Conservation (phyloP, 441 rosid genomes). For the Manihot esculenta region DNA sequence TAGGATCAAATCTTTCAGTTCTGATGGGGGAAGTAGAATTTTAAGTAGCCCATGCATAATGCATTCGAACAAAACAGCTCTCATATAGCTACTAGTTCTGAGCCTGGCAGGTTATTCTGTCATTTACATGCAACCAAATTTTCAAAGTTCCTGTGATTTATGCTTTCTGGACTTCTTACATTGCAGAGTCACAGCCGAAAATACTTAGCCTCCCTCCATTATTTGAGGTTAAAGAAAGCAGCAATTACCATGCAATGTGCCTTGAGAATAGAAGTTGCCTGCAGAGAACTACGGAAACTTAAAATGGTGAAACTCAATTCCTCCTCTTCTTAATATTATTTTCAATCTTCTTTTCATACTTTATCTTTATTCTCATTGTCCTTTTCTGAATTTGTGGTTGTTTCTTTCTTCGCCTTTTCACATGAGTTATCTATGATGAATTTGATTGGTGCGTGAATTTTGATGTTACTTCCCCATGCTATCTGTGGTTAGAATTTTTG, state of each 20-base stretch:
- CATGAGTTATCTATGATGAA: not conserved
- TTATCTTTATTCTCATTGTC: slow-evolving; percentile 16
- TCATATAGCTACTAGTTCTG: not conserved
- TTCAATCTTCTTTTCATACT: slow-evolving; percentile 5
- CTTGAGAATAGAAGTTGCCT: slow-evolving; percentile 77
- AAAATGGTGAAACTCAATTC: slow-evolving; percentile 52
- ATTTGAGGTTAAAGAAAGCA: slow-evolving; percentile 55
- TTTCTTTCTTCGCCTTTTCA: not conserved
- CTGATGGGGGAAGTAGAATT: not conserved
- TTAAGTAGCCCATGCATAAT: not conserved
- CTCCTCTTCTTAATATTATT: slow-evolving; percentile 5
- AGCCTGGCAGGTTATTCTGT: not conserved
- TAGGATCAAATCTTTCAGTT: slow-evolving; percentile 5
- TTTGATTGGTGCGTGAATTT: not conserved
- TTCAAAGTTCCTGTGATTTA: not conserved
- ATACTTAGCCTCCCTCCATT: slow-evolving; percentile 45
- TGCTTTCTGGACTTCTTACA: slow-evolving; percentile 15
- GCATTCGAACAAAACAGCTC: not conserved
- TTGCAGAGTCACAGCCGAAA: slow-evolving; percentile 67
- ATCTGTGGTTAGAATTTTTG: too few relatives aligned
- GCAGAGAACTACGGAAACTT: slow-evolving; percentile 68
- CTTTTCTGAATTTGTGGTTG: not conserved
- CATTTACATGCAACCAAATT: not conserved
- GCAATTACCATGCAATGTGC: slow-evolving; percentile 67
- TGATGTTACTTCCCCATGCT: not conserved